phyloP scores from a whole-genome alignment of 1,284 basidiomycete species.

The Exobasidium rhododendri region DNA sequence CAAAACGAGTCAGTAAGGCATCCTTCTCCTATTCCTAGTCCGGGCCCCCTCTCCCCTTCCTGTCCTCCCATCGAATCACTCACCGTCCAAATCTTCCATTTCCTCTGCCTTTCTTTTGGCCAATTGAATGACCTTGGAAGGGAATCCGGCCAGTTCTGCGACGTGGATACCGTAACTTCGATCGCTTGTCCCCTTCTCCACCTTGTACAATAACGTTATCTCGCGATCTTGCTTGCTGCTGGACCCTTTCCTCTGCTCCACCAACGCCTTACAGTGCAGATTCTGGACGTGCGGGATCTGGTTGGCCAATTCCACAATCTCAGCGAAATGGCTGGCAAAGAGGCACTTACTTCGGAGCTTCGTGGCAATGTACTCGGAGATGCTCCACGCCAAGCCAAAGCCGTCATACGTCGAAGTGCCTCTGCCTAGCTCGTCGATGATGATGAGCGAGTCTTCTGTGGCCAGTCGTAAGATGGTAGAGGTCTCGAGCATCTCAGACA shows the following conservation, averaged over 20 bases:
- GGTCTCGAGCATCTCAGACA: slow-evolving; percentile 99
- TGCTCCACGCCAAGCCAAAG: slow-evolving; percentile 97
- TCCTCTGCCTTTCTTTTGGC: slow-evolving; percentile 94
- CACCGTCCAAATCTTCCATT: slow-evolving; percentile 80
- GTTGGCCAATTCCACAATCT: slow-evolving; percentile 85
- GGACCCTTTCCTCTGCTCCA: slow-evolving; percentile 59
- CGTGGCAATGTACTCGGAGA: slow-evolving; percentile 91
- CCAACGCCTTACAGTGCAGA: slow-evolving; percentile 91
- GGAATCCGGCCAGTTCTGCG: slow-evolving; percentile 92
- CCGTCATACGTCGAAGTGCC: slow-evolving; percentile 99
- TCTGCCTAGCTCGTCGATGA: slow-evolving; percentile 96
- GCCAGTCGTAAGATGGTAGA: slow-evolving; percentile 88
- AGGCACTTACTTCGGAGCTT: slow-evolving; percentile 72
- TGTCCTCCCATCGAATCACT: no score
- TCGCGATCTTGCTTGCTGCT: slow-evolving; percentile 62
- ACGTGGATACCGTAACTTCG: slow-evolving; percentile 99
- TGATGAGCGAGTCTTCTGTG: slow-evolving; percentile 86
- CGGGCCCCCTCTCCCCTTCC: not conserved
- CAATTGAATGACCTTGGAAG: slow-evolving; percentile 85
- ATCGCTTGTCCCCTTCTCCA: slow-evolving; percentile 68
- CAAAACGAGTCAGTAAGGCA: not conserved
- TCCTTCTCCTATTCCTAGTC: not conserved
- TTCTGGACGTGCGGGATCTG: slow-evolving; percentile 86
- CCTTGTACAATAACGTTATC: slow-evolving; percentile 83
- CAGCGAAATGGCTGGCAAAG: slow-evolving; percentile 98